These are phyloP conservation scores for Chaetomium sp. DNA, from an alignment of 2,329 filamentous ascomycete genomes.

Conservation along the genomic window DNA sequence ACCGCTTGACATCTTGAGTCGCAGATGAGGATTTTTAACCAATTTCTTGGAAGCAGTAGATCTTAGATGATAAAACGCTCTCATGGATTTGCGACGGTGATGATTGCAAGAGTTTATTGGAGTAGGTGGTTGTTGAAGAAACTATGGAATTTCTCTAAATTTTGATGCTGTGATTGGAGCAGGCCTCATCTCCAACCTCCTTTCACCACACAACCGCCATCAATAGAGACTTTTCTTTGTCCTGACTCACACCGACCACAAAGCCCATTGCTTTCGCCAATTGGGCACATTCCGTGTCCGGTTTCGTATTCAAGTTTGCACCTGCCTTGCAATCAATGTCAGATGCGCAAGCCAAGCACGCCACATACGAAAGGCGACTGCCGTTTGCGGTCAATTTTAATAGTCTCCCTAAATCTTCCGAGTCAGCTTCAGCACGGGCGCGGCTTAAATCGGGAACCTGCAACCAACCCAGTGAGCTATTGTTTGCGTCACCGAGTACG, in stretches of 20 bases:
- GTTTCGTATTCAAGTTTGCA: neutral
- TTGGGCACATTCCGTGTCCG: neutral
- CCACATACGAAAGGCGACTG: neutral
- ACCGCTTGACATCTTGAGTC: constrained; percentile 14
- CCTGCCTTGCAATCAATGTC: constrained; percentile 15
- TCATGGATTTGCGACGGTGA: neutral
- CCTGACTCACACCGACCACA: neutral
- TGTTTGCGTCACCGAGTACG: constrained; percentile 5
- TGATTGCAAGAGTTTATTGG: neutral
- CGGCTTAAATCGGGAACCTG: constrained; percentile 9
- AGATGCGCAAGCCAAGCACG: constrained; percentile 12
- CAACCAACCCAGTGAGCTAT: neutral
- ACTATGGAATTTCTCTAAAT: neutral
- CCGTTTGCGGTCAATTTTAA: constrained; percentile 12
- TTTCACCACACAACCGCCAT: neutral
- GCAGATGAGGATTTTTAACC: neutral
- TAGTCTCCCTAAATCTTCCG: constrained; percentile 23
- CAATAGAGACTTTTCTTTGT: neutral
- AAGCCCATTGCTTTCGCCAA: neutral
- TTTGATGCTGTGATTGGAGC: constrained; percentile 3
- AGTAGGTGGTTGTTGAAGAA: neutral
- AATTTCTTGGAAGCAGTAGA: neutral
- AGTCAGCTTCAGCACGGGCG: neutral
- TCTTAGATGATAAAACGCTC: neutral
- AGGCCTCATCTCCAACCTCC: neutral